These are phyloP conservation scores for Discostella stelligera DNA, from an alignment of 352 stramenopile genomes.

Conservation along the genomic window DNA sequence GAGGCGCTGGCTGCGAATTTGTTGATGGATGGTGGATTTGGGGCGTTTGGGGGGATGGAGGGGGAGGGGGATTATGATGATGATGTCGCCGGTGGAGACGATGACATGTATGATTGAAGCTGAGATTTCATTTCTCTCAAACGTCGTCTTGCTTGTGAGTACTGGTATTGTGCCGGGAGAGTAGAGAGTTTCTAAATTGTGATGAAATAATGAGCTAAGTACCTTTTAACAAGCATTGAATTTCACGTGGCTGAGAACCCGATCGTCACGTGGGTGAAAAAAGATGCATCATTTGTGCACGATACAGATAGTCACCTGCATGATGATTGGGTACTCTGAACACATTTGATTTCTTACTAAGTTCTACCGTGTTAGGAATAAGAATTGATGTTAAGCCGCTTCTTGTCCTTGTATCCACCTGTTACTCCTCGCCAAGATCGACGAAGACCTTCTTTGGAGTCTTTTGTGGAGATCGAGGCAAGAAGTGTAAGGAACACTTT, in stretches of 20 bases:
- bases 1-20: slow-evolving; percentile 98
- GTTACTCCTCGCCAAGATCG: slow-evolving; percentile 13
- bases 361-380: neutral
- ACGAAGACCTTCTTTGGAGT: slow-evolving; percentile 48
- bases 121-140: neutral
- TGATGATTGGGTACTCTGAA: no score
- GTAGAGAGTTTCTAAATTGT: neutral
- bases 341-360: no score
- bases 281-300: neutral
- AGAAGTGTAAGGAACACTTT: slow-evolving; percentile 30
- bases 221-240: neutral
- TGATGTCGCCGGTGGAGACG: slow-evolving; percentile 47
- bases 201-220: neutral
- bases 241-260: neutral
- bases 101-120: slow-evolving; percentile 84
- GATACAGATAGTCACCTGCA: neutral
- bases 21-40: slow-evolving; percentile 89
- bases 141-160: neutral
- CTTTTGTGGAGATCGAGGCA: slow-evolving; percentile 17
- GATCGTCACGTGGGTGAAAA: neutral
- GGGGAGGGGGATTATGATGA: slow-evolving; percentile 48
- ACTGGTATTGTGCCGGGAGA: neutral
- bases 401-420: neutral
- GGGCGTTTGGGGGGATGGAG: slow-evolving; percentile 64
- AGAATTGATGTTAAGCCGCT: neutral